Percentiles rank a stretch among this genome's conserved stretches.
Conservation (phyloP, 148 eudicot genomes). For the Camellia lanceoleosa region DNA sequence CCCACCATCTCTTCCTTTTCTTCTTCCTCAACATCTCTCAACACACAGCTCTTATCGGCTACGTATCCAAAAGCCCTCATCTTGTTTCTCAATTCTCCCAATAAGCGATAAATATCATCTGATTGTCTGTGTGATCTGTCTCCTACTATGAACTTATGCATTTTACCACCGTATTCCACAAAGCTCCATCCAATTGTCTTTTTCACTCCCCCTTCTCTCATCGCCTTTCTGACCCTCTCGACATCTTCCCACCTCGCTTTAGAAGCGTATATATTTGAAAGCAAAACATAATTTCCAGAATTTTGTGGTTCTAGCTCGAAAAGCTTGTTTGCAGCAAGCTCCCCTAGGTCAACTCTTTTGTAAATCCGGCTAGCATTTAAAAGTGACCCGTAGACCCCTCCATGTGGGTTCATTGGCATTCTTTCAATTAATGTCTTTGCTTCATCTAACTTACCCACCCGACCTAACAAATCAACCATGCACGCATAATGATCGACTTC, state of each 20-base stretch:
- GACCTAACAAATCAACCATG: conserved; percentile 68
- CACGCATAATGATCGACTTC: conserved; percentile 64
- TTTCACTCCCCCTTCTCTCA: conserved; percentile 43
- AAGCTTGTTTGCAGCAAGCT: conserved; percentile 57
- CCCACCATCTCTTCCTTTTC: conserved; percentile 76
- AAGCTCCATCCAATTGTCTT: conserved; percentile 66
- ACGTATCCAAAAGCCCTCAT: conserved; percentile 48
- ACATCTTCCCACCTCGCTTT: conserved; percentile 63
- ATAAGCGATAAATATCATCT: conserved; percentile 34
- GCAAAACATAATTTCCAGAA: conserved; percentile 55
- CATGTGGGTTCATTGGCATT: conserved; percentile 64
- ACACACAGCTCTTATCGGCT: conserved; percentile 47
- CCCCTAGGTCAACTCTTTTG: conserved; percentile 58
- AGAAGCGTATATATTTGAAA: conserved; percentile 57
- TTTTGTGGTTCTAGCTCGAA: conserved; percentile 67
- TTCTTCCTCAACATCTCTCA: conserved; percentile 67
- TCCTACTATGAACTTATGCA: conserved; percentile 59
- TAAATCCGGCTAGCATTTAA: conserved; percentile 56
- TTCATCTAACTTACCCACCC: conserved; percentile 60
- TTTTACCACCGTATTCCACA: conserved; percentile 51
- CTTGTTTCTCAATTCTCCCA: conserved; percentile 42
- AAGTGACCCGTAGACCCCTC: conserved; percentile 67
- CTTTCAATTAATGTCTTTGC: conserved; percentile 41
- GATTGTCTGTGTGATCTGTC: conserved; percentile 51
- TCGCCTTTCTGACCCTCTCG: conserved; percentile 39